Base-by-base conservation (phyloP, 805 yeast genomes). In the Alloascoidea hylecoeti region DNA sequence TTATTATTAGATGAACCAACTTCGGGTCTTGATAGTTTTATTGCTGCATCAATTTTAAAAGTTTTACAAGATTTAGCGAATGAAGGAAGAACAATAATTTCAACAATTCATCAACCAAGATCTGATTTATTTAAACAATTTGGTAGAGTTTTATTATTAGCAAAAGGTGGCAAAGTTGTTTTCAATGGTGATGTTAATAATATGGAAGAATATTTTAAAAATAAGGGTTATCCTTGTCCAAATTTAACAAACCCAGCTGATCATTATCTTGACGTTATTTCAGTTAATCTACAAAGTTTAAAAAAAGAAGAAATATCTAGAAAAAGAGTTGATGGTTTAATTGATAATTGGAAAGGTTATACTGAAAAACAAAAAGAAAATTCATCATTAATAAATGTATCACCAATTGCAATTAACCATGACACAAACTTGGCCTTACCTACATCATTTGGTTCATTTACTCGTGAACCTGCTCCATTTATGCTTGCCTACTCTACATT, bases 81-180 rank as follows among this genome's bases (percentile, higher is more conserved):
- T 2, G 68, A 65, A 18, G 73, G 77, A 4, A 72, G 76, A 9
- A 81, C 94, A 0, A 66, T 85, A 5, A 68, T 84, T 16, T 53
- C 78, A 39, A 83, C 95, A 0, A 81, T 85, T 38, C 95, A 84
- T 54, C 95, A 84, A 49, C 95, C 95, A 1, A 70, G 83, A 44
- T 69, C 72, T 18, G 80, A 72, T 41, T 57, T 81, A 45, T 75
- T 80, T 49, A 53, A 63, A 14, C 59, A 59, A 40, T 82, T 85
- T 60, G 89, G 85, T 3, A 69, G 79, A 13, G 64, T 85, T n/a
- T 56, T 83, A 28, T 56, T 85, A 33, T 59, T 85, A 16, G 82
- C 86, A 0, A 76, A 75, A 52, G 83, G 88, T 33, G 88, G 89
- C 4, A 51, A 56, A 23, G 84, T 75, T 15, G 75, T 78, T 3